These are phyloP conservation scores for Strobilomyces confusus DNA, from an alignment of 768 basidiomycete species.

Conservation along the genomic window DNA sequence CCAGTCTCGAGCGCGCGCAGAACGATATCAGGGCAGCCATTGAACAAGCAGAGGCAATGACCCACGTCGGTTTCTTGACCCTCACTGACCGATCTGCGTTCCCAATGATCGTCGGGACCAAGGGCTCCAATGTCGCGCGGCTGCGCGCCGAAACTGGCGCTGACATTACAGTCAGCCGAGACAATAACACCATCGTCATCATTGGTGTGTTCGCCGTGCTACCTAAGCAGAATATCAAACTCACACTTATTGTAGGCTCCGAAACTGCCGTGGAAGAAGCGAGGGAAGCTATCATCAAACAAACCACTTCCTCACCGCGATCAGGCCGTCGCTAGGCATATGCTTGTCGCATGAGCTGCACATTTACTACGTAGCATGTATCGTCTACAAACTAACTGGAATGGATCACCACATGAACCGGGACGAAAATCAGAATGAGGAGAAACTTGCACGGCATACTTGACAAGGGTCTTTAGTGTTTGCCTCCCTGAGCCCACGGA, in stretches of 20 bases:
- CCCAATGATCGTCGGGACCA: constrained; percentile 90
- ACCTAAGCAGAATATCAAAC: neutral
- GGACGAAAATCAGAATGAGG: too few relatives aligned
- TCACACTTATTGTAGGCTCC: constrained; percentile 45
- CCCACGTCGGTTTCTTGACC: constrained; percentile 82
- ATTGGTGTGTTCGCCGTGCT: constrained; percentile 49
- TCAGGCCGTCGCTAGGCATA: constrained; percentile 19
- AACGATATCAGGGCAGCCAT: constrained; percentile 64
- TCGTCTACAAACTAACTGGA: constrained; percentile 25
- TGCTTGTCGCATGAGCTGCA: constrained; percentile 6
- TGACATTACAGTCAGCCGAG: constrained; percentile 87
- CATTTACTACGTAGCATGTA: constrained; percentile 30
- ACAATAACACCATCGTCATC: constrained; percentile 83
- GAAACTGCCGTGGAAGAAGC: constrained; percentile 66
- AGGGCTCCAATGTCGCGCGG: constrained; percentile 86
- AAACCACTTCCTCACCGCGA: constrained; percentile 36
- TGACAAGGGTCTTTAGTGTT: neutral
- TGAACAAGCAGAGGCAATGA: constrained; percentile 64
- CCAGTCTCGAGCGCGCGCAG: constrained; percentile 72
- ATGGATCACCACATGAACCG: constrained; percentile 7
- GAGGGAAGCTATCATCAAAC: constrained; percentile 70
- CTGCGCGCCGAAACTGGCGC: constrained; percentile 86
- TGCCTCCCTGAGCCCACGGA: too few relatives aligned
- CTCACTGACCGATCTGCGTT: constrained; percentile 79
- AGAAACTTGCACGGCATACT: neutral